Conservation (phyloP, 441 rosid genomes). For the Gossypium laxum region DNA sequence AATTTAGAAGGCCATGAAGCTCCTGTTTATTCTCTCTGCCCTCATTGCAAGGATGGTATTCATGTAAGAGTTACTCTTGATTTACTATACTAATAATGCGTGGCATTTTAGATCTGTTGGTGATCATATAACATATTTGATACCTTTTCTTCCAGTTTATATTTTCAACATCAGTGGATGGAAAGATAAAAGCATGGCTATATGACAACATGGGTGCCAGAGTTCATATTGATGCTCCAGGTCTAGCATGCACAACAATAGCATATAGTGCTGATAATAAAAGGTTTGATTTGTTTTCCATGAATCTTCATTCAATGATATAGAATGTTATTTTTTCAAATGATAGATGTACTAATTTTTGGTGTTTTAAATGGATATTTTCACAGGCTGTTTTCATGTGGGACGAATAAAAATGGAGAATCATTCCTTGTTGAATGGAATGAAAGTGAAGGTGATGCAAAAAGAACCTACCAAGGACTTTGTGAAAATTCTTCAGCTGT, state of each 20-base stretch:
- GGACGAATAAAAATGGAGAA: constrained; percentile 42
- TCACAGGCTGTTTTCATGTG: constrained; percentile 46
- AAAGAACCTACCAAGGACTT: constrained; percentile 37
- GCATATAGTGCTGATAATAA: constrained; percentile 38
- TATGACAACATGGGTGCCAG: constrained; percentile 37
- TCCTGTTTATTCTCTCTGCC: constrained; percentile 45
- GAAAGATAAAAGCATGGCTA: constrained; percentile 48
- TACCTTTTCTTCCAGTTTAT: constrained; percentile 27
- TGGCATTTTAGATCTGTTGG: not conserved
- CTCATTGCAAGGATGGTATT: constrained; percentile 30
- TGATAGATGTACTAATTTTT: not conserved
- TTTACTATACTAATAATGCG: not conserved
- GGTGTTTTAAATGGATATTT: constrained; percentile 1
- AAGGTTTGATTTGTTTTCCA: constrained; percentile 24
- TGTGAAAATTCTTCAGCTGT: constrained; percentile 28
- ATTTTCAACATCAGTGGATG: constrained; percentile 48
- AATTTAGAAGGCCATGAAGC: constrained; percentile 48
- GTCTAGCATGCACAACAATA: constrained; percentile 38
- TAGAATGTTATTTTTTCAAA: not conserved
- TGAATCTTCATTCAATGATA: not conserved
- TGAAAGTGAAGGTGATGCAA: constrained; percentile 45
- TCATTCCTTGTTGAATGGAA: constrained; percentile 54
- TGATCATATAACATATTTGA: not conserved
- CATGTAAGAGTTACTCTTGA: constrained; percentile 28
- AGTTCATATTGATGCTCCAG: constrained; percentile 49